Conservation (phyloP, 2,329 filamentous ascomycete genomes). For the Fusarium robinianum region DNA sequence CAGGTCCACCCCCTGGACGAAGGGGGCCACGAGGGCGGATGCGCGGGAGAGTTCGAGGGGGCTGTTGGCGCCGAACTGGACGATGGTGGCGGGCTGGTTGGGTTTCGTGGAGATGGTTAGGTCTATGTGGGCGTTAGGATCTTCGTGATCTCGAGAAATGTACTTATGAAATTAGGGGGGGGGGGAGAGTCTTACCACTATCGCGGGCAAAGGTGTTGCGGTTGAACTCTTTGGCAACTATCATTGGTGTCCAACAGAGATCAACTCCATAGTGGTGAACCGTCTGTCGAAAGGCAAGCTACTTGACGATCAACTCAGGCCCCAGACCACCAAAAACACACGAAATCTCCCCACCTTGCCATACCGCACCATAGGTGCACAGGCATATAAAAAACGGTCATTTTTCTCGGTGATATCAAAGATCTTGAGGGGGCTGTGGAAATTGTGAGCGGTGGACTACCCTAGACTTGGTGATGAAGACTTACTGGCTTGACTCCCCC, state of each 20-base stretch:
- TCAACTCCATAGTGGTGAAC: constrained; percentile 68
- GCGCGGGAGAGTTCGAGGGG: constrained; percentile 66
- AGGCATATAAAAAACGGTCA: constrained; percentile 60
- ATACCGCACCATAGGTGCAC: constrained; percentile 71
- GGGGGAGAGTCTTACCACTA: constrained; percentile 52
- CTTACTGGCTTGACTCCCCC: constrained; percentile 33
- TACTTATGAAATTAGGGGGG: accelerated
- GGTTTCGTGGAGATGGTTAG: constrained; percentile 62
- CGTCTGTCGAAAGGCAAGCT: constrained; percentile 72
- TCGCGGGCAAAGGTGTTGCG: constrained; percentile 62
- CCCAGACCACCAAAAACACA: too few relatives aligned
- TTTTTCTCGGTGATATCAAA: constrained; percentile 60
- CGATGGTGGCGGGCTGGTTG: constrained; percentile 62
- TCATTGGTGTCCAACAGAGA: constrained; percentile 74
- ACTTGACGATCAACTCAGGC: constrained; percentile 17
- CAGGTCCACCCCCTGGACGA: constrained; percentile 67
- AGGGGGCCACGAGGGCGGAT: constrained; percentile 63
- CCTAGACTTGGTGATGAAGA: constrained; percentile 17
- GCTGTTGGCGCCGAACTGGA: constrained; percentile 68
- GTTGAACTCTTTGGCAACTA: constrained; percentile 71
- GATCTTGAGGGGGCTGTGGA: constrained; percentile 59
- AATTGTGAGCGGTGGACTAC: constrained; percentile 25
- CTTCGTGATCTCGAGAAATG: not conserved
- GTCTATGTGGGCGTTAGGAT: constrained; percentile 45
- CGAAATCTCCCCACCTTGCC: constrained; percentile 51